Evolutionary conservation across 2,329 filamentous ascomycete species (phyloP), one percentile per base, ranked within the genome.

Genomic region (Davidsoniella virescens): DNA sequence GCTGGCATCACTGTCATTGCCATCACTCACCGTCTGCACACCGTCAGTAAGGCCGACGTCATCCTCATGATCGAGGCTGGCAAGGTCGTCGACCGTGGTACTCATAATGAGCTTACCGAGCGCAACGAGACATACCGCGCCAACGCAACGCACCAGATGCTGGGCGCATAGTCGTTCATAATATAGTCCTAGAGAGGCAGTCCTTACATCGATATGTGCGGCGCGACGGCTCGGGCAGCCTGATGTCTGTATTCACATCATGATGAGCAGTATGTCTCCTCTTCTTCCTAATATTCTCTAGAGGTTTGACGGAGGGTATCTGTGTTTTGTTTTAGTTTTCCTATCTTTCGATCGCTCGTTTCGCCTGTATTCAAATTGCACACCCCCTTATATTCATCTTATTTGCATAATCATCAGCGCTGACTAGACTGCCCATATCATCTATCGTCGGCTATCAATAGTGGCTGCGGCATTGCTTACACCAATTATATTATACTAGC

Each of bases 21-120:
- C 18, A 75, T 78, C 52, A 75, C 75, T 2, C 75, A 78, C 58
- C 63, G 74, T 26, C 59, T 78, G 52, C 70, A 72, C 54, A 79
- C 74, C 3, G 72, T 78, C 38, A 66, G 68, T 48, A 71, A 69
- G 54, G 73, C 75, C 10, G 71, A 77, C 59, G 62, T 70, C n/a
- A 78, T 78, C 54, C 71, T 76, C 53, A 67, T 78, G 42, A 65
- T 77, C 41, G 72, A 76, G 54, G 69, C 66, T 7, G 74, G 75
- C 1, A 64, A 61, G 49, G 64, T 74, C 42, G 67, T 75, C 10
- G 73, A 76, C 53, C 62, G 62, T 50, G 74, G 74, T 2, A 66
- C 65, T 20, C 75, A 77, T 57, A 67, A 71, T 51, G 73, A 78
- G 56, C 59, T 78, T 49, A 63, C 76, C 54, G 67, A 69, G 64